These are phyloP conservation scores for Acer negundo DNA, from an alignment of 345 rosid species.

Conservation along the genomic window DNA sequence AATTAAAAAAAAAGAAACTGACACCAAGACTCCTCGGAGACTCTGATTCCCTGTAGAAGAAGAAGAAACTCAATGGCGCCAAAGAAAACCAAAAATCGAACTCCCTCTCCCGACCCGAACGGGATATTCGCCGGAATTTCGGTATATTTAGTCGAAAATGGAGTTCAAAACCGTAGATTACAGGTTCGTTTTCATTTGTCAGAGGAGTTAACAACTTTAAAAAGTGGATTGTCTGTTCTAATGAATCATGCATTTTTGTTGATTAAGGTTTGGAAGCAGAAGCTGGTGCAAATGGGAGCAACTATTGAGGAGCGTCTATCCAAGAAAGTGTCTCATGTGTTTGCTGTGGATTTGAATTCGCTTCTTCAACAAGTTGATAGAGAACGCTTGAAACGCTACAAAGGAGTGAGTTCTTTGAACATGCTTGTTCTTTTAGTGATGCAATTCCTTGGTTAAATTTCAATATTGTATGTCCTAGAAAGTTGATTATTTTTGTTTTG, in stretches of 20 bases:
- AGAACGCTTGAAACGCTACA: slow-evolving; percentile 45
- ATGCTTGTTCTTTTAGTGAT: background rate
- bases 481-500: background rate
- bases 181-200: slow-evolving; percentile 47
- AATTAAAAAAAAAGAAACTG: no score
- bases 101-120: slow-evolving; percentile 49
- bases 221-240: background rate
- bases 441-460: background rate
- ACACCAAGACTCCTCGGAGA: no score
- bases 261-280: slow-evolving; percentile 85
- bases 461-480: background rate
- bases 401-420: slow-evolving; percentile 47
- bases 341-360: slow-evolving; percentile 50
- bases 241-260: background rate
- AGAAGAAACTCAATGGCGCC: slow-evolving; percentile 60
- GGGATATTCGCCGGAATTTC: slow-evolving; percentile 81
- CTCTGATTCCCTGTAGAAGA: slow-evolving; percentile 10
- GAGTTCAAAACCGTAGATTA: slow-evolving; percentile 79
- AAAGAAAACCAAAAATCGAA: slow-evolving; percentile 46
- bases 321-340: slow-evolving; percentile 60
- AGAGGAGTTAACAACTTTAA: background rate
- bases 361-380: slow-evolving; percentile 44
- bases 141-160: slow-evolving; percentile 58
- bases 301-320: slow-evolving; percentile 49
- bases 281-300: slow-evolving; percentile 86